These are phyloP conservation scores for Pichia sp. DNA, from an alignment of 1,139 yeast genomes.

Conservation along the genomic window DNA sequence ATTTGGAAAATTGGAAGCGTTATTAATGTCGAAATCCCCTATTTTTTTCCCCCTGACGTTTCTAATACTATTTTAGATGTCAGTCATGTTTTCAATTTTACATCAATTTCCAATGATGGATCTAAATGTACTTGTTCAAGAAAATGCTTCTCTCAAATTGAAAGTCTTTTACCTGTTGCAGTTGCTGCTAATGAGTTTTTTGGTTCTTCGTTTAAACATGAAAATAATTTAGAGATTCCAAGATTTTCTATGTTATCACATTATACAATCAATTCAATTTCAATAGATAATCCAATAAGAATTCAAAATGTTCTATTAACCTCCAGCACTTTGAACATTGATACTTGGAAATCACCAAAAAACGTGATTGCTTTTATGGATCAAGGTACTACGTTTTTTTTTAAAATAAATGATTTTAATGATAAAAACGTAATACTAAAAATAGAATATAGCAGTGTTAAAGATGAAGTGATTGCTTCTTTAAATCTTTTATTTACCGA, in stretches of 20 bases:
- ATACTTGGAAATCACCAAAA: slow-evolving; percentile 28
- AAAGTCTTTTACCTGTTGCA: slow-evolving; percentile 50
- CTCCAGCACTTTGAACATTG: slow-evolving; percentile 26
- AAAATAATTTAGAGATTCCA: not conserved
- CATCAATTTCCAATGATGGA: slow-evolving; percentile 3
- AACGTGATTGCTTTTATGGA: slow-evolving; percentile 50
- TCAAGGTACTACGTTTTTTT: slow-evolving; percentile 64
- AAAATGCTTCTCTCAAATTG: slow-evolving; percentile 31
- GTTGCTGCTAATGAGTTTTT: slow-evolving; percentile 77
- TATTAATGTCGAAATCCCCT: slow-evolving; percentile 23
- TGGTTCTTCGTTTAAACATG: slow-evolving; percentile 35
- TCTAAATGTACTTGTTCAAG: slow-evolving; percentile 13
- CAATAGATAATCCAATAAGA: slow-evolving; percentile 47
- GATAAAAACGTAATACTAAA: slow-evolving; percentile 38
- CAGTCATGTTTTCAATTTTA: slow-evolving; percentile 13
- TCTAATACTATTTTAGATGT: slow-evolving; percentile 22
- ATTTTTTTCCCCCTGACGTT: slow-evolving; percentile 31
- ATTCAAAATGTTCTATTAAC: slow-evolving; percentile 40
- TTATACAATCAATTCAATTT: slow-evolving; percentile 60
- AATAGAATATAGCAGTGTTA: slow-evolving; percentile 42
- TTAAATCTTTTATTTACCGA: slow-evolving; percentile 19
- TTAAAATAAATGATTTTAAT: slow-evolving; percentile 37
- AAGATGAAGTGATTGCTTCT: slow-evolving; percentile 37
- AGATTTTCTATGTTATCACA: slow-evolving; percentile 46
- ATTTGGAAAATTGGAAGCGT: slow-evolving; percentile 4